phyloP scores from a whole-genome alignment of 2,329 filamentous ascomycete genomes.

The Aaosphaeria arxii region DNA sequence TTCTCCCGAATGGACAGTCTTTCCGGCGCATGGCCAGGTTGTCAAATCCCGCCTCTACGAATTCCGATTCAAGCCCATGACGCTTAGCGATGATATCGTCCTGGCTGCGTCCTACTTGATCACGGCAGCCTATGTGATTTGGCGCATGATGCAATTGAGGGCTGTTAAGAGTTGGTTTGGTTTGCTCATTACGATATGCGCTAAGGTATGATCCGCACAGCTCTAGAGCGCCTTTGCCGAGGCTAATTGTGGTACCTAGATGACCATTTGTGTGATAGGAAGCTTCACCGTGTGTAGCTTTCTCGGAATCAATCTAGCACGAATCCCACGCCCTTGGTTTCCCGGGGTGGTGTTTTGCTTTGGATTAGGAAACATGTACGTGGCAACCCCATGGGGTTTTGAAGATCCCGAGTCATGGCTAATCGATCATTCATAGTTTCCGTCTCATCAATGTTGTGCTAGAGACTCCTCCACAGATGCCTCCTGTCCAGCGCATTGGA shows the following conservation, averaged over 20 bases:
- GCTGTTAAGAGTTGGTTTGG: slow-evolving; percentile 75
- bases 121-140: slow-evolving; percentile 62
- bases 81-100: slow-evolving; percentile 61
- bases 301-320: slow-evolving; percentile 70
- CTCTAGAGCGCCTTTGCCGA: not conserved
- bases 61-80: slow-evolving; percentile 75
- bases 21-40: slow-evolving; percentile 57
- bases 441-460: slow-evolving; percentile 76
- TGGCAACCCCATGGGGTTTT: not conserved
- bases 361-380: slow-evolving; percentile 69
- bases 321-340: slow-evolving; percentile 71
- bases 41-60: slow-evolving; percentile 65
- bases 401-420: slow-evolving; percentile 4
- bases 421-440: slow-evolving; percentile 45
- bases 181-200: slow-evolving; percentile 66
- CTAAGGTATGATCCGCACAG: slow-evolving; percentile 47
- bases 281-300: slow-evolving; percentile 78
- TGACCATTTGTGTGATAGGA: slow-evolving; percentile 69
- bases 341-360: slow-evolving; percentile 74
- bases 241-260: slow-evolving; percentile 33
- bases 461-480: slow-evolving; percentile 65
- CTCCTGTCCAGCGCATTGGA: slow-evolving; percentile 66
- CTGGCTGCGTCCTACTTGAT: slow-evolving; percentile 64
- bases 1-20: slow-evolving; percentile 61
- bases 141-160: slow-evolving; percentile 65